Base-by-base conservation (phyloP, 2,329 filamentous ascomycete genomes). In the Aschersonia sp. region DNA sequence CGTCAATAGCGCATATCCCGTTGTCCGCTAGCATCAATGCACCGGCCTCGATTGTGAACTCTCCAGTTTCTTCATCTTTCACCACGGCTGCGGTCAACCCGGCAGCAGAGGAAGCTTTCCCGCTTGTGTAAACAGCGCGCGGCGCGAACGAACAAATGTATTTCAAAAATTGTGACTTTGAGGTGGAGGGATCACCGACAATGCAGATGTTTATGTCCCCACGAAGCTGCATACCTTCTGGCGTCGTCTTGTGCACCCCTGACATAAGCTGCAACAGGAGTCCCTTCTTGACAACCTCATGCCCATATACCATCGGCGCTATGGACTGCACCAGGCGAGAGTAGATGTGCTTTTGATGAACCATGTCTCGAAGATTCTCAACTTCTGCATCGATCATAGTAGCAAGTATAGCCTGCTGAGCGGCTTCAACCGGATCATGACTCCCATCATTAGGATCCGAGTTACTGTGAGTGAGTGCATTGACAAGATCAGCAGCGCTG, bases 171-270 rank as follows among this genome's bases (percentile, higher is more conserved):
- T 98, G 92, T 32, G 89, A 95, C 65, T 98, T 98, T 54, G 87
- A 94, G 2, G 92, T 98, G 9, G 87, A 94, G 1, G 92, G 92
- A 61, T 98, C 92, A 50, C 92, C 92, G 49, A 98, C 92, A 55
- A 98, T 87, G 66, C 92, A 98, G 52, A 98, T 94, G 68, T 98
- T 98, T 71, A 98, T 89, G 61, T 98, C 92, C 55, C 92, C 92
- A 75, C 92, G 82, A 42, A 98, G 75, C 53, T 89, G 81, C 87
- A 98, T 95, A 52, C 87, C 90, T 66, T 98, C 92, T 0, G 87
- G 77, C 0, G 92, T 98, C 29, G 78, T 77, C 65, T 98, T 98
- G 66, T 81, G 81, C 2, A 98, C 87, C 70, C 92, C 92, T n/a
- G 88, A 87, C 77, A 98, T 87, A 44, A 98, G 74, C 64, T 98